These are phyloP conservation scores for Phallus indusiatus DNA, from an alignment of 768 basidiomycete genomes.

Conservation along the genomic window DNA sequence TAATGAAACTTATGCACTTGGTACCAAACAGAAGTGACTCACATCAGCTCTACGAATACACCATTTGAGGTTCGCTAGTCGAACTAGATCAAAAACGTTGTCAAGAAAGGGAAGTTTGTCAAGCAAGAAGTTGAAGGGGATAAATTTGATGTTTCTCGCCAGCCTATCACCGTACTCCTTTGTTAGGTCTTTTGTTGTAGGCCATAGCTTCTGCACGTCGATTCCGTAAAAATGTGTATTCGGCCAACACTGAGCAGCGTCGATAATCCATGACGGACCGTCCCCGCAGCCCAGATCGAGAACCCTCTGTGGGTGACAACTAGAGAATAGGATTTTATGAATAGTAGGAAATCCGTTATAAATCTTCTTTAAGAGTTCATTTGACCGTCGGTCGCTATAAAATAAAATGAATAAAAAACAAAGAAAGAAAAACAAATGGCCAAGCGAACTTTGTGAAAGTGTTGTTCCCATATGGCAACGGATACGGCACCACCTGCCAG, in stretches of 20 bases:
- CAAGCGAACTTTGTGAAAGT: neutral
- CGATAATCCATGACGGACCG: slow-evolving; percentile 59
- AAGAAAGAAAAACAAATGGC: neutral
- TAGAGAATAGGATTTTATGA: slow-evolving; percentile 31
- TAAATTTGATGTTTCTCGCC: slow-evolving; percentile 14
- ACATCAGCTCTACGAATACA: slow-evolving; percentile 41
- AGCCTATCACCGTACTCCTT: slow-evolving; percentile 14
- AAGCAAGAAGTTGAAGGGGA: slow-evolving; percentile 7
- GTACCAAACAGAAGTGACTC: slow-evolving; percentile 1
- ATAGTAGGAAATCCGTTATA: slow-evolving; percentile 52
- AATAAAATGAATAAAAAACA: neutral
- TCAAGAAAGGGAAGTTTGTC: slow-evolving; percentile 52
- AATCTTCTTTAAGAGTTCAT: slow-evolving; percentile 42
- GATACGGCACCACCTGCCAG: neutral
- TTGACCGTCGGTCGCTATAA: slow-evolving; percentile 49
- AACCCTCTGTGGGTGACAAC: slow-evolving; percentile 39
- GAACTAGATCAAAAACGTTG: slow-evolving; percentile 58
- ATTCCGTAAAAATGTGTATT: slow-evolving; percentile 53
- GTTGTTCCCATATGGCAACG: neutral
- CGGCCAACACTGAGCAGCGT: slow-evolving; percentile 57
- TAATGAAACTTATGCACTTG: too few relatives aligned
- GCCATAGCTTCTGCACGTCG: slow-evolving; percentile 43
- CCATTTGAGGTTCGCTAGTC: slow-evolving; percentile 59
- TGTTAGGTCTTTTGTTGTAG: slow-evolving; percentile 13
- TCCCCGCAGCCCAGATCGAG: slow-evolving; percentile 73